These are phyloP conservation scores for Boletus eberwhitei DNA, from an alignment of 768 basidiomycete species.

Conservation along the genomic window DNA sequence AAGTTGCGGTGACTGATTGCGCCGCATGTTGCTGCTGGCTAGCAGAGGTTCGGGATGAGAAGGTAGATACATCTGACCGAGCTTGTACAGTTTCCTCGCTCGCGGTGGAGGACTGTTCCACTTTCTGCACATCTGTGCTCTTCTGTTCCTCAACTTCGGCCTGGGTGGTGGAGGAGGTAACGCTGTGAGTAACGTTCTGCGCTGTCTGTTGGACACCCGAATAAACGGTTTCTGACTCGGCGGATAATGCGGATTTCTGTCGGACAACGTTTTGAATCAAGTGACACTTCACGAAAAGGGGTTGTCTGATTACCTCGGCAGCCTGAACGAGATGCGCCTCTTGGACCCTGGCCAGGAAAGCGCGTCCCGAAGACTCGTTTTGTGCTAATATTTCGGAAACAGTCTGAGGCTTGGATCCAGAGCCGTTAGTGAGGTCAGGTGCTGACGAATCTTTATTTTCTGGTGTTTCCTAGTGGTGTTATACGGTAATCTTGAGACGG, in stretches of 20 bases:
- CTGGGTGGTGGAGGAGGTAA: neutral
- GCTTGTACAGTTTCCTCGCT: neutral
- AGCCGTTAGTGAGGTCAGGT: neutral
- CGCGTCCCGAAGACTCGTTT: neutral
- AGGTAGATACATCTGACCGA: neutral
- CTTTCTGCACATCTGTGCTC: neutral
- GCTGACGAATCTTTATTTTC: neutral
- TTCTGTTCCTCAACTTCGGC: neutral
- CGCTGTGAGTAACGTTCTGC: too few relatives aligned
- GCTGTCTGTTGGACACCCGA: neutral
- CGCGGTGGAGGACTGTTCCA: neutral
- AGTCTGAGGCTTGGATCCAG: neutral
- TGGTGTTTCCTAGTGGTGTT: neutral
- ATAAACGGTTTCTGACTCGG: neutral
- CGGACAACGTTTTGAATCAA: neutral
- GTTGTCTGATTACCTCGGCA: neutral
- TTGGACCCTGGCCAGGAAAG: neutral
- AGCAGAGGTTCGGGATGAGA: neutral
- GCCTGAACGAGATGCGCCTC: neutral
- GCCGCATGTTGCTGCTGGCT: neutral
- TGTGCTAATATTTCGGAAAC: neutral
- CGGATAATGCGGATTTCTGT: neutral
- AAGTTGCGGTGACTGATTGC: neutral
- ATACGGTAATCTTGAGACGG: neutral
- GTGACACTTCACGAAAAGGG: neutral